Evolutionary conservation across 1,139 yeast species (phyloP), one percentile per base, ranked within the genome.

Genomic region (Pichia sp.): DNA sequence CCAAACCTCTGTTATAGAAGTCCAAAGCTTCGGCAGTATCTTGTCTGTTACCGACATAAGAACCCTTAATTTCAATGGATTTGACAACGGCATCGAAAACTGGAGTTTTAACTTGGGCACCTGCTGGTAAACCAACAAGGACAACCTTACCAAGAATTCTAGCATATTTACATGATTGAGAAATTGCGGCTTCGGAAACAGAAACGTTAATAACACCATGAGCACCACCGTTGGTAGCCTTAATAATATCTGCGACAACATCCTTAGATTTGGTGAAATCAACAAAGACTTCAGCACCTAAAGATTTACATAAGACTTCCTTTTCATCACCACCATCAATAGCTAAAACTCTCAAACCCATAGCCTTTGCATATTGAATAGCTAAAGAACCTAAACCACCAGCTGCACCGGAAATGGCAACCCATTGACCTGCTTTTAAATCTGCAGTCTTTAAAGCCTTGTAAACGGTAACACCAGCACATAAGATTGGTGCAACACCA

Each of bases 401-500:
- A 58, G 77, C 86, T 45, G 87, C 88, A 68, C 90, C 90, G 40
- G 85, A 79, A 48, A 82, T 68, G 49, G 84, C 82, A 51, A 81
- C 85, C 84, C 85, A 81, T 62, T 81, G 77, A 55, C 88, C 88
- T 41, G 86, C 77, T 50, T 54, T 47, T 37, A 59, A 48, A 36
- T 72, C 71, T 48, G 87, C 84, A 39, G 84, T 79, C 69, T 82
- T 81, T 62, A 81, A 69, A 29, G 88, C 88, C 66, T 81, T 81
- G 73, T 81, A 81, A 42, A 81, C 87, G 40, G 88, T 82, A 58
- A 82, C 79, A 69, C 90, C 90, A 37, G 87, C 90, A 75, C 90
- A 82, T 60, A 82, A 69, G 52, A 82, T 77, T 55, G 90, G 90
- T 32, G 87, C 78, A 46, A 77, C 77, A 53, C 73, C 66, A 45